Conservation (phyloP, 306 rosid species). For the Quercus berberidifolia region DNA sequence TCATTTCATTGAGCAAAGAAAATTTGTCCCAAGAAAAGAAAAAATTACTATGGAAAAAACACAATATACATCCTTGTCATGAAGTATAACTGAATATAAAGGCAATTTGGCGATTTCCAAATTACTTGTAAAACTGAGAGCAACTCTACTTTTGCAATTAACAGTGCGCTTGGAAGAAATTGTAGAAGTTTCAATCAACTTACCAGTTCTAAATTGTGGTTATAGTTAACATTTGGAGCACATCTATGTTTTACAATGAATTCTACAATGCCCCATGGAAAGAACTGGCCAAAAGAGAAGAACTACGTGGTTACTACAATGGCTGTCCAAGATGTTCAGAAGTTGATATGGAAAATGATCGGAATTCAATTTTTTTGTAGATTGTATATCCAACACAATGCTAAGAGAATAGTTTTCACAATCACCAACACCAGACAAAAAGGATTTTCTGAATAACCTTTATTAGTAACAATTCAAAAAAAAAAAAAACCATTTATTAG, state of each 20-base stretch:
- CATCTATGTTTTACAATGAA: background rate
- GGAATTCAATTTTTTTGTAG: too few relatives aligned
- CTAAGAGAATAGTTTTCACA: background rate
- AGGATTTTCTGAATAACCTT: background rate
- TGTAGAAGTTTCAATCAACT: too few relatives aligned
- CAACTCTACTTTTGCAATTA: too few relatives aligned
- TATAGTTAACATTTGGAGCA: background rate
- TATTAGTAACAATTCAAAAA: background rate
- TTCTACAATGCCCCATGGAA: background rate
- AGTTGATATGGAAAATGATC: too few relatives aligned
- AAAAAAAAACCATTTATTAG: background rate
- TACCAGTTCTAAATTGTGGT: background rate
- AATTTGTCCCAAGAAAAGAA: background rate
- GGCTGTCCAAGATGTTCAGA: too few relatives aligned
- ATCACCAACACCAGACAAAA: background rate
- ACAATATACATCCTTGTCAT: background rate
- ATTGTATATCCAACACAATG: too few relatives aligned
- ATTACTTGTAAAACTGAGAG: too few relatives aligned
- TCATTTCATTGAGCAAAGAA: background rate
- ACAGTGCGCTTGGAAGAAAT: too few relatives aligned
- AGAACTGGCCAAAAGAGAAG: too few relatives aligned
- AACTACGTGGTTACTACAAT: too few relatives aligned
- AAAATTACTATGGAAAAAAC: background rate
- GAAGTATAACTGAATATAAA: background rate
- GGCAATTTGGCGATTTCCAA: too few relatives aligned